These are phyloP conservation scores for Ligustrum vulgare DNA, from an alignment of 257 asterid genomes.

Conservation along the genomic window DNA sequence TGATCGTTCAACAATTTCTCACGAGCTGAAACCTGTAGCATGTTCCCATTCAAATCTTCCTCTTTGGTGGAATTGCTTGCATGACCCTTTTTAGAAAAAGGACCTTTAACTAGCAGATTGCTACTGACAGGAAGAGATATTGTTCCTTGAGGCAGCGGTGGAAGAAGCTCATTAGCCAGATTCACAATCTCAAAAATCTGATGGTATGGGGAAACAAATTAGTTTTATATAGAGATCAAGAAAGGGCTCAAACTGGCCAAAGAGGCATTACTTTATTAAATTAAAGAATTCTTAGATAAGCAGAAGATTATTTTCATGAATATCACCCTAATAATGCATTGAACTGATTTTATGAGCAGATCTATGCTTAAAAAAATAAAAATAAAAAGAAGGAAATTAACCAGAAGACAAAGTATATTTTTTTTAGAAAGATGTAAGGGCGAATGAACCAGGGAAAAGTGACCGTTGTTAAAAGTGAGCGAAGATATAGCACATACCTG, in stretches of 20 bases:
- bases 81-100: conserved; percentile 57
- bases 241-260: neutral
- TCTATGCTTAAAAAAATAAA: neutral
- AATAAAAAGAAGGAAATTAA: neutral
- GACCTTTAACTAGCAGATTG: conserved; percentile 59
- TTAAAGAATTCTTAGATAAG: neutral
- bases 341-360: neutral
- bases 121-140: conserved; percentile 76
- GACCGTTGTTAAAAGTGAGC: conserved; percentile 13
- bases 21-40: conserved; percentile 64
- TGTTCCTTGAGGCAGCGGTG: conserved; percentile 90
- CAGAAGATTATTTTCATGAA: conserved; percentile 3
- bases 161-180: conserved; percentile 99
- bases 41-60: conserved; percentile 59
- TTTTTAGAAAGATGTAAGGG: too few species aligned
- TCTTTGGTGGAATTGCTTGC: conserved; percentile 66
- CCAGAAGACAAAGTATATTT: neutral
- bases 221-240: neutral
- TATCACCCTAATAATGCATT: neutral
- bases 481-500: conserved; percentile 56
- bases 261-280: neutral
- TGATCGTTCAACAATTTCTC: conserved; percentile 83
- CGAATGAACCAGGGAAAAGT: neutral
- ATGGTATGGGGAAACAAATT: conserved; percentile 1
- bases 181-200: conserved; percentile 97